Percentiles rank a stretch among this genome's conserved stretches.
Conservation (phyloP, 768 basidiomycete genomes). For the Auricularia cornea region DNA sequence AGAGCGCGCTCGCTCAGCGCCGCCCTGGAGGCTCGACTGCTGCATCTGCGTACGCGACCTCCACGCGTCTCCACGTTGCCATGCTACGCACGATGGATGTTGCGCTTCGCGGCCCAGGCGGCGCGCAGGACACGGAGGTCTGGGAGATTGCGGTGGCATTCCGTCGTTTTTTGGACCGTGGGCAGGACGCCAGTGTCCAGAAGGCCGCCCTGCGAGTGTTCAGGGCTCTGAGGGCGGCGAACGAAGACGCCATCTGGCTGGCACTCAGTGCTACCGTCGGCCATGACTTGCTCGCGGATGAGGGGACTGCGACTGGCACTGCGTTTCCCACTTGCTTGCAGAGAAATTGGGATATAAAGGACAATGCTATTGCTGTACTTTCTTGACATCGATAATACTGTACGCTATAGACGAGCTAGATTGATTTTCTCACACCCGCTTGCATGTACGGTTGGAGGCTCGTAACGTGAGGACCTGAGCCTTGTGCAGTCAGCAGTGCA, state of each 20-base stretch:
- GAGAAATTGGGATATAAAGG: conserved; percentile 52
- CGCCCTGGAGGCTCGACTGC: conserved; percentile 29
- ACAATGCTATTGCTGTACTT: conserved; percentile 20
- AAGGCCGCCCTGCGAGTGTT: conserved; percentile 57
- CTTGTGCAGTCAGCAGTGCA: no score
- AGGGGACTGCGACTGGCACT: background rate
- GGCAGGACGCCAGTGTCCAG: conserved; percentile 71
- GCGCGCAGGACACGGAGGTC: conserved; percentile 55
- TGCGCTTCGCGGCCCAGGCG: conserved; percentile 51
- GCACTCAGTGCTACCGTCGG: conserved; percentile 50
- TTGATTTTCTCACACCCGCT: no score
- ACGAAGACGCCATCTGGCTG: conserved; percentile 83
- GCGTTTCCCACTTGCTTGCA: background rate
- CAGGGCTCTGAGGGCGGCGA: conserved; percentile 44
- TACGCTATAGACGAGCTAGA: no score
- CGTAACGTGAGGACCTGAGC: no score
- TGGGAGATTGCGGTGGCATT: conserved; percentile 80
- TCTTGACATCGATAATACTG: no score
- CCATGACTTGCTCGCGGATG: conserved; percentile 18
- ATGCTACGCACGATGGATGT: conserved; percentile 66
- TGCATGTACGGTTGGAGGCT: no score
- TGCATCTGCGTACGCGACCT: conserved; percentile 67
- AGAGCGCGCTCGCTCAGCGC: conserved; percentile 57
- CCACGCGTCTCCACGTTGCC: conserved; percentile 72
- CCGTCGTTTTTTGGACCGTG: conserved; percentile 62